phyloP scores from a whole-genome alignment of 2,329 filamentous ascomycete genomes.

The Penicillium sp. region DNA sequence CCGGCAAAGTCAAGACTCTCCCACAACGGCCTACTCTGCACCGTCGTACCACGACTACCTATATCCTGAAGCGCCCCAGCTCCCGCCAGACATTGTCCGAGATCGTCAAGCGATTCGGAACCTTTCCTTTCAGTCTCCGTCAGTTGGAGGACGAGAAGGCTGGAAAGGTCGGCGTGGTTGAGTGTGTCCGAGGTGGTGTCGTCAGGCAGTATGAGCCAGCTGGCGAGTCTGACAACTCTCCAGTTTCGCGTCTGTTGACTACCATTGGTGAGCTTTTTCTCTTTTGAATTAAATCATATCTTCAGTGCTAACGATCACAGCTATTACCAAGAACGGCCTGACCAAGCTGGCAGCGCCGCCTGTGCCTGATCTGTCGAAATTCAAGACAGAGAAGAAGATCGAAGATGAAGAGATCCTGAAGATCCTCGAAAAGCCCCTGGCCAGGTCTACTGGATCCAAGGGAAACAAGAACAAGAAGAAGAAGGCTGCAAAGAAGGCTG shows the following conservation, averaged over 20 bases:
- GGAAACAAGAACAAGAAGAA: conserved; percentile 92
- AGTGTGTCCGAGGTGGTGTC: conserved; percentile 90
- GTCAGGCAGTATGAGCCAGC: conserved; percentile 95
- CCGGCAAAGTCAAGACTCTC: conserved; percentile 90
- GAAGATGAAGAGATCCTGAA: conserved; percentile 85
- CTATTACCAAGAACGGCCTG: conserved; percentile 96
- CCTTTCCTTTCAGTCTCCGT: conserved; percentile 94
- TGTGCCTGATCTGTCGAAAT: conserved; percentile 70
- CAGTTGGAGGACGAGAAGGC: conserved; percentile 96
- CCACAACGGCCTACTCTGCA: conserved; percentile 87
- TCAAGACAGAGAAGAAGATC: conserved; percentile 97
- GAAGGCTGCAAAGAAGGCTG: conserved; percentile 55
- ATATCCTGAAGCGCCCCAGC: conserved; percentile 87
- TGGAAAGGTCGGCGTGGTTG: conserved; percentile 91
- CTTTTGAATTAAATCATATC: not conserved
- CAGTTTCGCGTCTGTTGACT: conserved; percentile 82
- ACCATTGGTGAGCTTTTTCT: conserved; percentile 70
- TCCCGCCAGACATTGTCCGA: conserved; percentile 91
- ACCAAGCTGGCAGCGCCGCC: conserved; percentile 77
- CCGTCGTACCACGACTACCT: conserved; percentile 86
- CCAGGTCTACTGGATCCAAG: conserved; percentile 55
- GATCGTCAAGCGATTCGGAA: conserved; percentile 94
- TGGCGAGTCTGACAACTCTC: conserved; percentile 82
- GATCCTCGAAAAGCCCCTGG: conserved; percentile 78
- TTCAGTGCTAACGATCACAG: conserved; percentile 46